Base-by-base conservation (phyloP, 2,329 filamentous ascomycete genomes). In the Teratosphaeria epicoccoides region DNA sequence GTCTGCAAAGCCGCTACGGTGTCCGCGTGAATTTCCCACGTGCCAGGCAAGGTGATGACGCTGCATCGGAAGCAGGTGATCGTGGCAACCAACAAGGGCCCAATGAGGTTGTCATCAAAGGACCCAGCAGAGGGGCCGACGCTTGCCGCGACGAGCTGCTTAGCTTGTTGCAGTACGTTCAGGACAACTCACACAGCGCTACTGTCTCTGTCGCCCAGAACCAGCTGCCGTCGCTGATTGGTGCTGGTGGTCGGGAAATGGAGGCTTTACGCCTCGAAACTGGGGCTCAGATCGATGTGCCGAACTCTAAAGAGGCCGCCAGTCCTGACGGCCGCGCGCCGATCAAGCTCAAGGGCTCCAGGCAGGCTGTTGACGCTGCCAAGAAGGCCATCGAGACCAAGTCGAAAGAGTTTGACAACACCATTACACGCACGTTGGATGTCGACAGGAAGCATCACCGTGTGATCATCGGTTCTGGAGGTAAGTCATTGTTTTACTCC, bases 1-100 rank as follows among this genome's bases (percentile, higher is more conserved):
- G 87, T 59, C 80, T 98, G 23, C 90, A 98, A 71, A 88, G 84
- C 51, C 85, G 90, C 46, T 96, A 98, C 76, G 85, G 86, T 66
- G 93, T 98, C 43, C 83, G 90, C 57, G 93, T 98, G 62, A 91
- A 96, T 73, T 98, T 98, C 76, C 93, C 93, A 40, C 87, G 89
- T 66, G 74, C 77, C 47, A 72, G 68, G 43, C 61, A 65, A 48
- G 62, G 62, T 49, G 68, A 67, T 47, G 68, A 79, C 54, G 88
- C 94, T 52, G 79, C 83, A 53, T 80, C 82, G 12, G 79, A 79
- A 56, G 79, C 76, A 12, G 89, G 91, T 60, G 83, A 79, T 33
- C 76, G 77, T 24, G 85, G 83, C 57, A 75, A 74, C 52, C 49
- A 87, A 62, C 91, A 96, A 69, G 83, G 80, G 37, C 73, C 87